Evolutionary conservation across 352 stramenopile species (phyloP), one percentile per base, ranked within the genome.

Genomic region (Pythium vanterpoolii): DNA sequence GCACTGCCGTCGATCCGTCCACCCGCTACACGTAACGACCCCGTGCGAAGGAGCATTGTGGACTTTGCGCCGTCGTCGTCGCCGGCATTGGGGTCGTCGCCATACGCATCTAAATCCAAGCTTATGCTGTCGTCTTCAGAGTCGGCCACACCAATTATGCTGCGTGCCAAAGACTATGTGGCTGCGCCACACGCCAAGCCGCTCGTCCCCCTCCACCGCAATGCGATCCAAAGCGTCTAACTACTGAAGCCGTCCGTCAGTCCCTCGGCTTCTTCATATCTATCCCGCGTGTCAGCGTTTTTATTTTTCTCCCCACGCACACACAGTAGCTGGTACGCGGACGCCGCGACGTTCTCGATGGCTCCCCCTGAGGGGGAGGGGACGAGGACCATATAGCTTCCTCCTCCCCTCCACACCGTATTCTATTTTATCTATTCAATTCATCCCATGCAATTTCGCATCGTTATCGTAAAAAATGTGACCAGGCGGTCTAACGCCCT

Each of bases 171-270:
- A n/a, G n/a, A n/a, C n/a, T n/a, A n/a, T 34, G 31, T 28, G 31
- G 52, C 44, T 56, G 27, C 45, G 33, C 47, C 21, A 13, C 27
- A 21, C n/a, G 51, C 51, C 26, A 51, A 23, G 34, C 43, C 51
- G 38, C 45, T 57, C 3, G 38, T 54, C 5, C 40, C 44, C 16
- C 19, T 62, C 19, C 60, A 61, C 21, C 60, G 60, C 44, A 67
- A 68, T 39, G 48, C 54, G 44, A 61, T 62, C 52, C 52, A 63
- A 47, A 68, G 47, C 51, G 54, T 62, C 18, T 63, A 24, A 64
- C 8, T 9, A 26, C 24, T 21, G 11, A 48, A 30, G 42, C n/a
- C 42, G n/a, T 48, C 19, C 34, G 34, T 42, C 34, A 18, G n/a
- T 21, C 42, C 13, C 42, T 30, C 42, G 19, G 43, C 43, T n/a